Evolutionary conservation across 306 rosid species (phyloP), one percentile per base, ranked within the genome.

Genomic region (Hippophae rhamnoides): DNA sequence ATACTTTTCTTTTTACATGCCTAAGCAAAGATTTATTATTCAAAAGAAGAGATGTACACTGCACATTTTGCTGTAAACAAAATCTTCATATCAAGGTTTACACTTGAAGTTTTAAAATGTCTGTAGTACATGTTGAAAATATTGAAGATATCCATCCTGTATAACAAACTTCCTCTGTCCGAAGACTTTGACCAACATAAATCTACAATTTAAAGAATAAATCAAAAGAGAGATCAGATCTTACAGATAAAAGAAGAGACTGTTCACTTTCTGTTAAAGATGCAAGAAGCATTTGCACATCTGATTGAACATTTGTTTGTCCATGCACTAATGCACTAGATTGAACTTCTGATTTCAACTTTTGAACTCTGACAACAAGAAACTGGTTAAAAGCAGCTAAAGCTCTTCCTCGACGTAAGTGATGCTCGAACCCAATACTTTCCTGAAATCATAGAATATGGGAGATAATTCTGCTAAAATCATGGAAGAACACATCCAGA

Each of bases 381-480:
- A 90, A 76, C 58, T 79, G 89, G 76, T 83, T 87, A 70, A 90
- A 90, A 63, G 96, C 90, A 50, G 95, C 83, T 67, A 90, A 64
- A 6, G 96, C 87, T 64, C 92, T 90, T 63, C 98, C 96, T 54
- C 98, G 94, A 68, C 87, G 89, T 75, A 90, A 81, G 78, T 87
- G 86, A 73, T 90, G 98, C 78, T 90, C 98, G 56, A 87, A 74
- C 56, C 96, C 95, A 73, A 79, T 80, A 59, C 83, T 81, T 73
- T 81, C 96, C 98, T 90, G 76, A 78, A 74, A 68, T 47, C 54
- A 70, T 70, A 27, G 57, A 3, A 69, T 69, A 27, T 56, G 46
- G 58, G 45, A 50, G 50, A 65, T 75, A 57, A 48, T 61, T 52
- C 60, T 52, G 43, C 8, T n/a, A 56, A 61, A 69, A 43, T 52